Evolutionary conservation across 2,329 filamentous ascomycete species (phyloP).

Genomic region (Thermochaetoides dissita): DNA sequence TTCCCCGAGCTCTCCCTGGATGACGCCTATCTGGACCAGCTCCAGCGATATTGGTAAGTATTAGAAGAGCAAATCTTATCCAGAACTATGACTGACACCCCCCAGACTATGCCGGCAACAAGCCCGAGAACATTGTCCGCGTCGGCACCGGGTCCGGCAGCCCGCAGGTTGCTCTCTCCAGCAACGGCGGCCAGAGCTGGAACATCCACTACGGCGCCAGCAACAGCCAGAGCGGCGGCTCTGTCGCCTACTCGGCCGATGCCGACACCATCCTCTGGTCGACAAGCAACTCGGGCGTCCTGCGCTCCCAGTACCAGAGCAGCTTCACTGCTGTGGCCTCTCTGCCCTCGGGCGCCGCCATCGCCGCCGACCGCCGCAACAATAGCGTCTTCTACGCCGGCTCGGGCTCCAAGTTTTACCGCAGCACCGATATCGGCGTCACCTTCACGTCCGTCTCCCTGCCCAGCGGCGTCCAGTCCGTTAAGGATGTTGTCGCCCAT

Average conservation of each 20-base stretch:
- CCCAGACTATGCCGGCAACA: constrained; percentile 32
- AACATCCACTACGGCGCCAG: constrained; percentile 31
- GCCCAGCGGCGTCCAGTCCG: constrained; percentile 22
- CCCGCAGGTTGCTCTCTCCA: constrained; percentile 33
- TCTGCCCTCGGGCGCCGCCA: constrained; percentile 30
- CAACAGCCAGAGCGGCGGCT: constrained; percentile 29
- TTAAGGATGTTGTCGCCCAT: constrained; percentile 43
- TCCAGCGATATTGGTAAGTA: constrained; percentile 27
- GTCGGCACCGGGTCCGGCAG: constrained; percentile 31
- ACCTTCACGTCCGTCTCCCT: constrained; percentile 24
- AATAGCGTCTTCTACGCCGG: constrained; percentile 39
- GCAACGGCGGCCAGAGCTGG: constrained; percentile 38
- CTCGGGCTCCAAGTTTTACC: constrained; percentile 32
- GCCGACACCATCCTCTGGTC: constrained; percentile 37
- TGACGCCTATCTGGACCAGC: constrained; percentile 31
- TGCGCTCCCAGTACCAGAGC: constrained; percentile 27
- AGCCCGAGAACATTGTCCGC: constrained; percentile 32
- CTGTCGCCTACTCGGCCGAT: constrained; percentile 36
- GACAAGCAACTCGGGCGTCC: constrained; percentile 25
- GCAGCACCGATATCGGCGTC: constrained; percentile 33
- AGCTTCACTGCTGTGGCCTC: constrained; percentile 31
- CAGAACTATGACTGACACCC: not conserved
- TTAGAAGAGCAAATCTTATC: not conserved
- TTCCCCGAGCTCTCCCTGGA: constrained; percentile 31
- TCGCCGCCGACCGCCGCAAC: constrained; percentile 41